Evolutionary conservation across 225 moss, liverwort and hornwort species (phyloP).

Genomic region (Thuidium tamariscinum): DNA sequence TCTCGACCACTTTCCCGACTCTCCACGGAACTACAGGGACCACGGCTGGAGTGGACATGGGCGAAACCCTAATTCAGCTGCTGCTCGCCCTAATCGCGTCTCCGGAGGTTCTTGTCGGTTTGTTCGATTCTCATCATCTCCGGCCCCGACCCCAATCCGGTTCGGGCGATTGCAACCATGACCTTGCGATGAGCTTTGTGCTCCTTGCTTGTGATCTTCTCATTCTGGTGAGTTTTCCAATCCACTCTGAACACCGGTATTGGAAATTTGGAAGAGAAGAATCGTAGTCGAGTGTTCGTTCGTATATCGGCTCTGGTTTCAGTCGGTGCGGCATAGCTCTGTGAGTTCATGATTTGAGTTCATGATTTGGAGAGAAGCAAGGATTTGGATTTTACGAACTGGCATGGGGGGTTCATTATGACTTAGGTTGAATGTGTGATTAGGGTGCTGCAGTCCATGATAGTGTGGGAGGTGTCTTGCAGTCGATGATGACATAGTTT

Average conservation of each 20-base stretch:
- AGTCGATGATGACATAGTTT: not conserved
- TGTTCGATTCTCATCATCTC: not conserved
- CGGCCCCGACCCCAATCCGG: not conserved
- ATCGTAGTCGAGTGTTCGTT: not conserved
- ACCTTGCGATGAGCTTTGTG: not conserved
- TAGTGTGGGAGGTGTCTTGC: not conserved
- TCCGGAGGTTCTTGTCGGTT: not conserved
- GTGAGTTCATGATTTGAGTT: not conserved
- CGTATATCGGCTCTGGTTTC: not conserved
- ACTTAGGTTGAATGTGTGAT: not conserved
- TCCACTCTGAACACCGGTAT: not conserved
- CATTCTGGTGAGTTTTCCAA: not conserved
- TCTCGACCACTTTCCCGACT: not conserved
- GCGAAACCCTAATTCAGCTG: not conserved
- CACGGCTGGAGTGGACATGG: not conserved
- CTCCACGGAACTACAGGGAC: not conserved
- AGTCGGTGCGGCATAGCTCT: not conserved
- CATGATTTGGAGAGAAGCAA: not conserved
- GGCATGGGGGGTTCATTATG: not conserved
- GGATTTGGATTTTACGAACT: no score
- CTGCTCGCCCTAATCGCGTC: not conserved
- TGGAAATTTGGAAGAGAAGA: not conserved
- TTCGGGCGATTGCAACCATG: not conserved
- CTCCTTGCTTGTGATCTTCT: not conserved
- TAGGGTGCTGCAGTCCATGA: not conserved